phyloP scores from a whole-genome alignment of 495 filamentous ascomycete genomes.

The Aspergillus mulundensis region DNA sequence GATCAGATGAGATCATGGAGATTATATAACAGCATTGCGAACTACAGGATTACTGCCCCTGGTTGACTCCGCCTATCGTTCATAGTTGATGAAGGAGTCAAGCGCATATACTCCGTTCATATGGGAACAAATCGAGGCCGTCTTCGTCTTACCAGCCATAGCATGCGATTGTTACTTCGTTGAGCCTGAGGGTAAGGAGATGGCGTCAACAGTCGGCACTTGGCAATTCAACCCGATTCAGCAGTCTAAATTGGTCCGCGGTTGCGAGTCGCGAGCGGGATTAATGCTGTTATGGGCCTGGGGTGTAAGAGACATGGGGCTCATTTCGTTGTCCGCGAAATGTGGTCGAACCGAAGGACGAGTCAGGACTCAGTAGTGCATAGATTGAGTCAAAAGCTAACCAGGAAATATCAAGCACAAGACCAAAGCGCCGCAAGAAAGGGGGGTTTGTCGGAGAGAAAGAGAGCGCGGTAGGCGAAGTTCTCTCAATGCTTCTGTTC shows the following conservation, averaged over 20 bases:
- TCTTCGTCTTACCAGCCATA: neutral
- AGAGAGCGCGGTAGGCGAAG: too few relatives aligned
- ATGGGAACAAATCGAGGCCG: too few relatives aligned
- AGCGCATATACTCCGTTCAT: too few relatives aligned
- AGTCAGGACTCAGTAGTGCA: neutral
- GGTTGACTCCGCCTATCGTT: neutral
- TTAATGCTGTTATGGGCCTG: neutral
- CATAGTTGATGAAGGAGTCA: neutral
- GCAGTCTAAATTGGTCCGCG: neutral
- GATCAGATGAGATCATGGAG: neutral
- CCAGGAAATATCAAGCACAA: neutral
- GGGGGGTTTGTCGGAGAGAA: too few relatives aligned
- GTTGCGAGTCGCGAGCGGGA: neutral
- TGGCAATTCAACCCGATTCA: neutral
- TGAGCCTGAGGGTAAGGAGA: neutral
- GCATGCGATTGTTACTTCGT: neutral
- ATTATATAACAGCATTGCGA: neutral
- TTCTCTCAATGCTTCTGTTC: too few relatives aligned
- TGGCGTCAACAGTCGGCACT: neutral
- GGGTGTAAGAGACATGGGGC: neutral
- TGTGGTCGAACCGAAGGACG: neutral
- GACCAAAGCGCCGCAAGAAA: too few relatives aligned
- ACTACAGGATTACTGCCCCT: neutral
- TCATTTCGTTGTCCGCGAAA: neutral
- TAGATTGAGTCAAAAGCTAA: neutral